Conservation (phyloP, 208 protist genomes). For the Leishmania amazonensis region DNA sequence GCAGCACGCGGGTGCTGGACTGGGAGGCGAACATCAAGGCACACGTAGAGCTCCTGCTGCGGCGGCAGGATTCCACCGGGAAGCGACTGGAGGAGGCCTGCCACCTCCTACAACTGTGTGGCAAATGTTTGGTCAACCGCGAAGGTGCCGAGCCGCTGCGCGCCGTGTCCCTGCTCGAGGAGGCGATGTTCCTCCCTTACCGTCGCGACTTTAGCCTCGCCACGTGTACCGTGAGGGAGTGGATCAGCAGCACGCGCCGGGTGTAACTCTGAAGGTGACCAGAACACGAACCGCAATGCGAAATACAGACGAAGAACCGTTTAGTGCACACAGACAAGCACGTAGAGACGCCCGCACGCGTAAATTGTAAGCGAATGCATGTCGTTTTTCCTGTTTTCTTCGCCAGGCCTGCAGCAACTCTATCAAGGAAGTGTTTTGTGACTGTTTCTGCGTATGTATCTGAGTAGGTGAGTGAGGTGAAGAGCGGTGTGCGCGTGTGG, state of each 20-base stretch:
- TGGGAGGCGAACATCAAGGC: slow-evolving; percentile 74
- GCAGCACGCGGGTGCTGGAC: slow-evolving; percentile 47
- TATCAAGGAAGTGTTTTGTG: background rate
- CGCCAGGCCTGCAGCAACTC: background rate
- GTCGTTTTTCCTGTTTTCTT: background rate
- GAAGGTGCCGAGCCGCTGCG: slow-evolving; percentile 25
- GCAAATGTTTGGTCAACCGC: slow-evolving; percentile 67
- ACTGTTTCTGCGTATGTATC: background rate
- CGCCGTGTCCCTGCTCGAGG: slow-evolving; percentile 44
- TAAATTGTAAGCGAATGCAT: background rate
- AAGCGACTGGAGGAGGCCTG: slow-evolving; percentile 23
- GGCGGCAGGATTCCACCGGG: slow-evolving; percentile 27
- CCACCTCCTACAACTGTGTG: slow-evolving; percentile 55
- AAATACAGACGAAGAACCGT: background rate
- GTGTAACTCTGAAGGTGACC: background rate
- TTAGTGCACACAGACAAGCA: background rate
- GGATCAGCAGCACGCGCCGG: slow-evolving; percentile 19
- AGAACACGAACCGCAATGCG: background rate
- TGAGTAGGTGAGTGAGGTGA: background rate
- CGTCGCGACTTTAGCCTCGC: slow-evolving; percentile 26
- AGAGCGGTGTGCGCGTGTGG: background rate
- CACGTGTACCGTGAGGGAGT: slow-evolving; percentile 31
- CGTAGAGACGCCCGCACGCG: background rate
- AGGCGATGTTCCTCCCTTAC: slow-evolving; percentile 52
- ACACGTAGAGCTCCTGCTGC: slow-evolving; percentile 54